Conservation (phyloP, 495 filamentous ascomycete species). For the Corynascus novoguineensis region DNA sequence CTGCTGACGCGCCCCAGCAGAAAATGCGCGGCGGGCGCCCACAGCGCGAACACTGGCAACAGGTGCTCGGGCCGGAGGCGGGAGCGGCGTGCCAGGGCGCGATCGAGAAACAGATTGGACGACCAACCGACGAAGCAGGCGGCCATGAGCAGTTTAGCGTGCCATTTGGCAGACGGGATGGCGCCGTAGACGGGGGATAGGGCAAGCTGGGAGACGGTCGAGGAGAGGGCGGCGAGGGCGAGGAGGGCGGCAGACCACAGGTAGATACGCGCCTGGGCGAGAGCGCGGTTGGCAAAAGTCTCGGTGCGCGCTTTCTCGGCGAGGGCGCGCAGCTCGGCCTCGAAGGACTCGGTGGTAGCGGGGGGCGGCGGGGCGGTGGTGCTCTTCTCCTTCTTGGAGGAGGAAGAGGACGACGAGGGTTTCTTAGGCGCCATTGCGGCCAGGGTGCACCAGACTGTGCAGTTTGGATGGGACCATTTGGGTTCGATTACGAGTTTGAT, state of each 20-base stretch:
- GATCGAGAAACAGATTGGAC: slow-evolving; percentile 45
- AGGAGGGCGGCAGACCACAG: slow-evolving; percentile 45
- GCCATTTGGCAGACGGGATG: slow-evolving; percentile 66
- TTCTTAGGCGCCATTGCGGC: slow-evolving; percentile 17
- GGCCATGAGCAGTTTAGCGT: slow-evolving; percentile 57
- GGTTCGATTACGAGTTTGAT: neutral
- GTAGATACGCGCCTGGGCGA: slow-evolving; percentile 38
- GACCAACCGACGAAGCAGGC: slow-evolving; percentile 61
- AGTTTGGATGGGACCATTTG: slow-evolving; percentile 5
- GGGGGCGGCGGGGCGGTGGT: slow-evolving; percentile 17
- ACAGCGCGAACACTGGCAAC: slow-evolving; percentile 67
- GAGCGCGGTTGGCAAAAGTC: slow-evolving; percentile 33
- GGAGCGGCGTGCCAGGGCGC: too few relatives aligned
- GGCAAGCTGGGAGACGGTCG: slow-evolving; percentile 66
- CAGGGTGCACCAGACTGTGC: neutral
- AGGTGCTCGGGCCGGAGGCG: slow-evolving; percentile 62
- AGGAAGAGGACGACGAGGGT: neutral
- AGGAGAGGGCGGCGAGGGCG: slow-evolving; percentile 63
- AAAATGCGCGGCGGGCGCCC: slow-evolving; percentile 66
- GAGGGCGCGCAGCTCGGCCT: slow-evolving; percentile 45
- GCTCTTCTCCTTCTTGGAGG: neutral
- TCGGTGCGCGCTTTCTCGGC: slow-evolving; percentile 47
- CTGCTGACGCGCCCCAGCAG: slow-evolving; percentile 60
- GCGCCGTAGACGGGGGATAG: slow-evolving; percentile 83
- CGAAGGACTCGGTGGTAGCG: slow-evolving; percentile 45